Base-by-base conservation (phyloP, 2,329 filamentous ascomycete species). In the Fusarium circinatum region DNA sequence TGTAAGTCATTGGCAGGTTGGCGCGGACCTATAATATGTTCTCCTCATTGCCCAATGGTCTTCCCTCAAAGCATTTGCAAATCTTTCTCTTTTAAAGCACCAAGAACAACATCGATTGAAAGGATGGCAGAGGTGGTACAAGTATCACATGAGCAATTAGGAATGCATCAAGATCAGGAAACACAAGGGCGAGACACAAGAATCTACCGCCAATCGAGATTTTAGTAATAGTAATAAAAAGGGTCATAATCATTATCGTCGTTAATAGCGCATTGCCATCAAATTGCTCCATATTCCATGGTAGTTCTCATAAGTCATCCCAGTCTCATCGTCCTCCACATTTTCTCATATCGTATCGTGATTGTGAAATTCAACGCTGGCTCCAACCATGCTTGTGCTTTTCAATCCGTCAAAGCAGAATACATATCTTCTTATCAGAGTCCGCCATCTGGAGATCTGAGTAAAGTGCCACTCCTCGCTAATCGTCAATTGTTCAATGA, bases 181-280 rank as follows among this genome's bases (percentile, higher is more conserved):
- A 60, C 49, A 44, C 41, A 36, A 28, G 20, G 20, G 61, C 24
- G 24, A 24, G 44, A 45, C 45, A 36, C 47, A 14, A 41, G 49
- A 30, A 36, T 60, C 36, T 62, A 65, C 49, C 45, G 28, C 44
- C 58, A 65, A 36, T 52, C 47, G 41, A 48, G 49, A 69, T 32
- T 59, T 36, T 26, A 26, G n/a, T 52, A 26, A 24, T 26, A 52
- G 24, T 66, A 36, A 36, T 63, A 75, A 61, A 68, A 67, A 61
- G 28, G 55, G 52, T 77, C 73, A 57, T 78, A 64, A 77, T 78
- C 76, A 75, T 78, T 78, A 75, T 77, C 36, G 65, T 78, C 76
- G 74, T 78, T 63, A 76, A 65, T 59, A 38, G 65, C 71, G 55
- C 70, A 75, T 76, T 72, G 61, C 77, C 76, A 75, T 77, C 65